Percentiles rank a stretch among this genome's conserved stretches.
Evolutionary conservation across 2,329 filamentous ascomycete species (phyloP).

Genomic region (Epichloe baconii): DNA sequence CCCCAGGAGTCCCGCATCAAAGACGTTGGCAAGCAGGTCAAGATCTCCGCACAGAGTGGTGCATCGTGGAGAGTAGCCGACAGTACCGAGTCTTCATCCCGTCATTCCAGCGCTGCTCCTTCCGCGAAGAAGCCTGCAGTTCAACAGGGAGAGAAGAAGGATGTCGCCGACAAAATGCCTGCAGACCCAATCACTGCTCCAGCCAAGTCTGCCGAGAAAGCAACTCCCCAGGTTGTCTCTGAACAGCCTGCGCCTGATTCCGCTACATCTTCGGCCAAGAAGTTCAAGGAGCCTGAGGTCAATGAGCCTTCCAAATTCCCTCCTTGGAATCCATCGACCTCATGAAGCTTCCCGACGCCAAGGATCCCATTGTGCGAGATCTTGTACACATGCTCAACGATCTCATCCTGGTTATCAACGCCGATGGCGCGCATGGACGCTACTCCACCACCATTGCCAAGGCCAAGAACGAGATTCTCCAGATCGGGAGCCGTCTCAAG

Average conservation of each 20-base stretch:
- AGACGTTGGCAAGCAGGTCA: conserved; percentile 58
- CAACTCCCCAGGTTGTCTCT: conserved; percentile 9
- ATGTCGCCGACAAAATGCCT: conserved; percentile 16
- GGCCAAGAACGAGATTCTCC: conserved; percentile 71
- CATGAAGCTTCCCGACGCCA: conserved; percentile 58
- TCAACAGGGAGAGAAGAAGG: conserved; percentile 17
- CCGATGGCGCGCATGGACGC: conserved; percentile 63
- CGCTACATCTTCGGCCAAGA: conserved; percentile 17
- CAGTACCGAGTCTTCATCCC: conserved; percentile 39
- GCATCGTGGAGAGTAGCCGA: conserved; percentile 68
- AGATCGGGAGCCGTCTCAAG: conserved; percentile 67
- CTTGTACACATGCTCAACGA: conserved; percentile 92
- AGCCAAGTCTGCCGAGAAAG: conserved; percentile 20
- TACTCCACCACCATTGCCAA: conserved; percentile 69
- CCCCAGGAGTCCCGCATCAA: conserved; percentile 30
- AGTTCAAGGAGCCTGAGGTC: conserved; percentile 45
- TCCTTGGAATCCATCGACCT: conserved; percentile 61
- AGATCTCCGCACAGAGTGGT: conserved; percentile 74
- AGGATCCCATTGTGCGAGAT: conserved; percentile 82
- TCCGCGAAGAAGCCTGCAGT: conserved; percentile 15
- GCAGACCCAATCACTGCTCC: conserved; percentile 12
- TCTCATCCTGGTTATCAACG: conserved; percentile 85
- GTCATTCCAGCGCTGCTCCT: conserved; percentile 46
- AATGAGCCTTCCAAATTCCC: conserved; percentile 52
- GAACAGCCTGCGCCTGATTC: conserved; percentile 12